Percentiles rank a stretch among this genome's conserved stretches.
Evolutionary conservation across 371 early-diverging fungal species (phyloP).

Genomic region (Syncephalastrum racemosum): DNA sequence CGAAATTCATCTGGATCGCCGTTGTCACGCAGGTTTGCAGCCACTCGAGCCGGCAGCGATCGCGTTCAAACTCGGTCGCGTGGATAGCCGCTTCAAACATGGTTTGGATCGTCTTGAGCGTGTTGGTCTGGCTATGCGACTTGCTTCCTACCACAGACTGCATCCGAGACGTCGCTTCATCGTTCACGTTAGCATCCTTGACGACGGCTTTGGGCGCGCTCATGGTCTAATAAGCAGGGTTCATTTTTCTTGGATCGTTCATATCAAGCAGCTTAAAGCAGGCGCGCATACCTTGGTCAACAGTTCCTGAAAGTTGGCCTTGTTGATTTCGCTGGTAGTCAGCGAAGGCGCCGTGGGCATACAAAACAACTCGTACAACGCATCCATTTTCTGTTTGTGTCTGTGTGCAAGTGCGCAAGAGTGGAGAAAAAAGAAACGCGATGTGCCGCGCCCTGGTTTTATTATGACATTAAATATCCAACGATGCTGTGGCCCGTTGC

Average conservation of each 20-base stretch:
- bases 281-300: slow-evolving; percentile 20
- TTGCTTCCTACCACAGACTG: slow-evolving; percentile 22
- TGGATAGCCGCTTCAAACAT: slow-evolving; percentile 36
- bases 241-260: not conserved
- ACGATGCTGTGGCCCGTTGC: too few species aligned
- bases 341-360: slow-evolving; percentile 12
- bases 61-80: slow-evolving; percentile 23
- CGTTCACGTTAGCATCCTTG: slow-evolving; percentile 17
- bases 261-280: not conserved
- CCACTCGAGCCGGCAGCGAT: slow-evolving; percentile 42
- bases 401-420: not conserved
- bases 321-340: slow-evolving; percentile 12
- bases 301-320: slow-evolving; percentile 20
- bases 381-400: slow-evolving; percentile 6
- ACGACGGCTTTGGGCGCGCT: slow-evolving; percentile 17
- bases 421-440: not conserved
- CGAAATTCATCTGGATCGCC: slow-evolving; percentile 29
- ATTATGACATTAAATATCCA: too few species aligned
- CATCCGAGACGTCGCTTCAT: slow-evolving; percentile 21
- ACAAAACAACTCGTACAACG: slow-evolving; percentile 16
- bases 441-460: too few species aligned
- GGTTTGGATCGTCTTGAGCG: slow-evolving; percentile 23
- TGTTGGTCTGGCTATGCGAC: slow-evolving; percentile 34
- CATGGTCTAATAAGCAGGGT: slow-evolving; percentile 17
- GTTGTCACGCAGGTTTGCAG: slow-evolving; percentile 37